Evolutionary conservation across 106 monocot species (phyloP).

Genomic region (Apostasia shenzhenica): DNA sequence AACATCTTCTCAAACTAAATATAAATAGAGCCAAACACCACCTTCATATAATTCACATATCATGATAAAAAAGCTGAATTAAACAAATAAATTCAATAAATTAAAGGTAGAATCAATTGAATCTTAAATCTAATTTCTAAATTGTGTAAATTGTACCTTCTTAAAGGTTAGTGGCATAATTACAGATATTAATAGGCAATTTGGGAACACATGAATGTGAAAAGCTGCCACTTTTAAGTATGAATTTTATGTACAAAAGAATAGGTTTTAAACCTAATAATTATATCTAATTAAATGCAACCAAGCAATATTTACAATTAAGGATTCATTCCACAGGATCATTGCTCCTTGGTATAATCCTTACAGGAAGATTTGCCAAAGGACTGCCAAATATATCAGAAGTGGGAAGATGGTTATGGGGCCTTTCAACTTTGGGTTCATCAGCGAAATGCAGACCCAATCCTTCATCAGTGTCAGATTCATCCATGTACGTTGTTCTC

Average conservation of each 20-base stretch:
- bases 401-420: neutral
- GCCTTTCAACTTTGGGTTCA: conserved; percentile 12
- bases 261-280: neutral
- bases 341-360: conserved; percentile 59
- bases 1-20: too few species aligned
- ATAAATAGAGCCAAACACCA: too few species aligned
- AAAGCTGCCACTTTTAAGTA: neutral
- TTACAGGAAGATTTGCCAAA: conserved; percentile 38
- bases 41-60: too few species aligned
- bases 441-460: conserved; percentile 38
- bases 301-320: neutral
- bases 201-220: too few species aligned
- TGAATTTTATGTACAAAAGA: conserved; percentile 12
- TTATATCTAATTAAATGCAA: neutral
- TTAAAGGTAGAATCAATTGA: too few species aligned
- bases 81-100: too few species aligned
- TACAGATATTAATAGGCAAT: too few species aligned
- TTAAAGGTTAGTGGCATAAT: too few species aligned
- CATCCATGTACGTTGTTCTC: conserved; percentile 32
- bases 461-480: conserved; percentile 21
- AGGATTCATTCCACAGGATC: conserved; percentile 29
- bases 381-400: conserved; percentile 11
- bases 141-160: too few species aligned
- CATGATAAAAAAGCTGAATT: too few species aligned
- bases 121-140: too few species aligned